Conservation (phyloP, 345 rosid species). For the Crucihimalaya himalaica region DNA sequence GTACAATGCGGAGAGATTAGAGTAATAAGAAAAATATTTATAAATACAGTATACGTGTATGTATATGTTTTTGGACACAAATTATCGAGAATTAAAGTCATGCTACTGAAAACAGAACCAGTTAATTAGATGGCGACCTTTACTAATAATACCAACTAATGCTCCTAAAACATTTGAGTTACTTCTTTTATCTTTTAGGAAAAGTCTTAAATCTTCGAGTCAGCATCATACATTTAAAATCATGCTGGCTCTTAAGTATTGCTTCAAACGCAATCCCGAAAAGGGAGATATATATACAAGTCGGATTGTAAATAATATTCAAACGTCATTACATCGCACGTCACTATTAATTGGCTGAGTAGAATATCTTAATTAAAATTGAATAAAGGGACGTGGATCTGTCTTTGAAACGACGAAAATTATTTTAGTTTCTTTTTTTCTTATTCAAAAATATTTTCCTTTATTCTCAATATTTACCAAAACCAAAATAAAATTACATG, state of each 20-base stretch:
- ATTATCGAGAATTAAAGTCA: not conserved
- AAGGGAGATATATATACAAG: not conserved
- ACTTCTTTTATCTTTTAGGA: not conserved
- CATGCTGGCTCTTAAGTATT: not conserved
- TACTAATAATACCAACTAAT: not conserved
- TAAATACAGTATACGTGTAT: too few species aligned
- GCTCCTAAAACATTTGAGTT: not conserved
- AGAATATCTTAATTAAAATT: not conserved
- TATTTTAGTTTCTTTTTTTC: too few species aligned
- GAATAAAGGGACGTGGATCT: not conserved
- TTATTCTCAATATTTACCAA: not conserved
- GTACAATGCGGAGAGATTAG: too few species aligned
- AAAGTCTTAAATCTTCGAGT: constrained; percentile 18
- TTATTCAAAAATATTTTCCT: too few species aligned
- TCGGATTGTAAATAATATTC: not conserved
- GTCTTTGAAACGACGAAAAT: not conserved
- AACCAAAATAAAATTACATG: too few species aligned
- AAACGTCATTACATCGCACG: constrained; percentile 5
- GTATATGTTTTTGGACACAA: not conserved
- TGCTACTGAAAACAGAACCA: constrained; percentile 11
- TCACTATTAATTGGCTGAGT: not conserved
- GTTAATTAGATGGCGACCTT: constrained; percentile 2
- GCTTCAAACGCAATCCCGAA: constrained; percentile 12
- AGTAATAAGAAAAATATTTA: too few species aligned
- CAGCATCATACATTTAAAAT: constrained; percentile 14